Percentiles rank a stretch among this genome's conserved stretches.
Evolutionary conservation across 1,284 basidiomycete genomes (phyloP).

Genomic region (Tetrapyrgos nigripes): DNA sequence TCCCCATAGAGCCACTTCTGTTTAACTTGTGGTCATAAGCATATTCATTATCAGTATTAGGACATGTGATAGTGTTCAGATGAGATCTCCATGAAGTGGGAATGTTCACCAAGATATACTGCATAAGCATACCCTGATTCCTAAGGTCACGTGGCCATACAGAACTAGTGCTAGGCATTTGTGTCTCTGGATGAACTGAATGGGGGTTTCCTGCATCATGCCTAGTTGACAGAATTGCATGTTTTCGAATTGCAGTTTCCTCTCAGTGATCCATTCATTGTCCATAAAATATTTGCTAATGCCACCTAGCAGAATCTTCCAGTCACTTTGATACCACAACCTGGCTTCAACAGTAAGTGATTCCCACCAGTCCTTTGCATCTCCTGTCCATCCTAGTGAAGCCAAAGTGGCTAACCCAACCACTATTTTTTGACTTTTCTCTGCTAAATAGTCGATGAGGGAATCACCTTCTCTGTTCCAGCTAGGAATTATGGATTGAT

Average conservation of each 20-base stretch:
- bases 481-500: background rate
- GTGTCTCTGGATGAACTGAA: slow-evolving; percentile 6
- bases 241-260: slow-evolving; percentile 12
- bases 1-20: no score
- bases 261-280: slow-evolving; percentile 1
- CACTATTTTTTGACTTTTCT: background rate
- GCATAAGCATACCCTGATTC: background rate
- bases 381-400: slow-evolving; percentile 5
- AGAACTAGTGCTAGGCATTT: slow-evolving; percentile 1
- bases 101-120: background rate
- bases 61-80: background rate
- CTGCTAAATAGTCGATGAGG: slow-evolving; percentile 15
- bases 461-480: slow-evolving; percentile 17
- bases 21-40: no score
- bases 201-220: background rate
- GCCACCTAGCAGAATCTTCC: background rate
- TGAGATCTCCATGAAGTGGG: background rate
- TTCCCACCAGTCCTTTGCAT: slow-evolving; percentile 16
- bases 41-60: no score
- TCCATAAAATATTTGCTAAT: slow-evolving; percentile 11
- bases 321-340: background rate
- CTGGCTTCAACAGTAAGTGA: background rate
- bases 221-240: slow-evolving; percentile 15
- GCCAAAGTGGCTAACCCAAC: slow-evolving; percentile 3
- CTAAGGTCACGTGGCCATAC: slow-evolving; percentile 11